Conservation (phyloP, 805 yeast species). For the Cyberlindnera americana region DNA sequence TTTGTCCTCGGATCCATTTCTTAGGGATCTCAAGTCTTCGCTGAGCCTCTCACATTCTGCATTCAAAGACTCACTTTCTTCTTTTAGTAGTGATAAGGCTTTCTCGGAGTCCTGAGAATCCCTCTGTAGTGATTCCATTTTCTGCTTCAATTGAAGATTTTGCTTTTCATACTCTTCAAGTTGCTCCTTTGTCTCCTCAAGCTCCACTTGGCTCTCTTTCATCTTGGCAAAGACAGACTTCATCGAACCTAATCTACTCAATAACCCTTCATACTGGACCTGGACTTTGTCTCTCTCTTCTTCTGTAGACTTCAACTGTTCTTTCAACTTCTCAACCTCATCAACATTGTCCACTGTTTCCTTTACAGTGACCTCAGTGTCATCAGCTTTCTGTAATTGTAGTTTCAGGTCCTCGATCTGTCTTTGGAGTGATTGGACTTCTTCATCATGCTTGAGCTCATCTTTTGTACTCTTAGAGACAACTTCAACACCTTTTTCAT, state of each 20-base stretch:
- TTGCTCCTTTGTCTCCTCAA: constrained; percentile 52
- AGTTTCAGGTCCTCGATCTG: constrained; percentile 14
- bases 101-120: constrained; percentile 33
- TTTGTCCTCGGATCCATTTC: constrained; percentile 34
- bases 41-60: constrained; percentile 52
- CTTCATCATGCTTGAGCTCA: constrained; percentile 1
- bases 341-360: constrained; percentile 6
- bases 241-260: constrained; percentile 68
- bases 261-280: constrained; percentile 55
- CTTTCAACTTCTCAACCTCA: constrained; percentile 21
- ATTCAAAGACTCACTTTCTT: constrained; percentile 45
- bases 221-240: constrained; percentile 67
- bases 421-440: constrained; percentile 11
- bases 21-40: constrained; percentile 34
- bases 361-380: constrained; percentile 3
- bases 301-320: constrained; percentile 34
- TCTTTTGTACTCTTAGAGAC: constrained; percentile 8
- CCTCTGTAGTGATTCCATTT: constrained; percentile 30
- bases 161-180: constrained; percentile 44
- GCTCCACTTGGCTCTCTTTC: constrained; percentile 64
- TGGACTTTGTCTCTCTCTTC: constrained; percentile 57
- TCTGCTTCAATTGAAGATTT: constrained; percentile 34
- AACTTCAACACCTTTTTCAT: constrained; percentile 8
- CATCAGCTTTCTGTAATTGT: constrained; percentile 5
- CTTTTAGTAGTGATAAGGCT: constrained; percentile 34